Evolutionary conservation across 169 alveolate species (phyloP), one percentile per base, ranked within the genome.

Genomic region (Babesia ovata): DNA sequence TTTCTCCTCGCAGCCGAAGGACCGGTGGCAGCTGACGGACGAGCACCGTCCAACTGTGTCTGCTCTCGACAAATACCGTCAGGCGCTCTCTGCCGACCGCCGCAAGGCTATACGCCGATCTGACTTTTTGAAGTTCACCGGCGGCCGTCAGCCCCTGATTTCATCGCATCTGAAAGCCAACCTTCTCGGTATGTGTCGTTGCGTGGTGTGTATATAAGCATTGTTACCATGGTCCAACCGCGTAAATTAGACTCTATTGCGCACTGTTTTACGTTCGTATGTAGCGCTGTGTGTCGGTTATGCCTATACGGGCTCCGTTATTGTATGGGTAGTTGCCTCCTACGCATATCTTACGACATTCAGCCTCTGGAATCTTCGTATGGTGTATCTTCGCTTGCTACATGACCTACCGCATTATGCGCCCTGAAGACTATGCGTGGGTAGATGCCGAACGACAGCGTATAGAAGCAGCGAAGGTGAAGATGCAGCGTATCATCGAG

Each of bases 341-440:
- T 53, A 10, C 57, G 36, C 24, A 33, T 62, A 19, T 10, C 57
- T 22, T 16, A 44, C 39, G 53, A n/a, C 46, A 65, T 53, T 58
- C 85, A 72, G 93, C 91, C 22, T 49, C 86, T 44, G 84, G 85
- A 39, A 57, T 88, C 76, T 50, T 79, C 50, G 76, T 73, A 45
- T 89, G 93, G 93, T 85, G 92, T 57, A 61, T 85, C 46, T 67
- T 85, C 75, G 93, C 93, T 19, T 63, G 72, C 65, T 85, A 79
- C 63, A 48, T 89, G 72, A 85, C 92, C 26, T 73, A 75, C 22
- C 73, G 84, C 53, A 67, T 89, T 33, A 85, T 89, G 92, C 65
- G 85, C 24, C 93, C 93, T 19, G 92, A 89, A 58, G 88, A 77
- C 57, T 89, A 85, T 63, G 91, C 84, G n/a, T 89, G 93, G 93